Conservation (phyloP, 2,329 filamentous ascomycete genomes). For the Fusarium metavorans region DNA sequence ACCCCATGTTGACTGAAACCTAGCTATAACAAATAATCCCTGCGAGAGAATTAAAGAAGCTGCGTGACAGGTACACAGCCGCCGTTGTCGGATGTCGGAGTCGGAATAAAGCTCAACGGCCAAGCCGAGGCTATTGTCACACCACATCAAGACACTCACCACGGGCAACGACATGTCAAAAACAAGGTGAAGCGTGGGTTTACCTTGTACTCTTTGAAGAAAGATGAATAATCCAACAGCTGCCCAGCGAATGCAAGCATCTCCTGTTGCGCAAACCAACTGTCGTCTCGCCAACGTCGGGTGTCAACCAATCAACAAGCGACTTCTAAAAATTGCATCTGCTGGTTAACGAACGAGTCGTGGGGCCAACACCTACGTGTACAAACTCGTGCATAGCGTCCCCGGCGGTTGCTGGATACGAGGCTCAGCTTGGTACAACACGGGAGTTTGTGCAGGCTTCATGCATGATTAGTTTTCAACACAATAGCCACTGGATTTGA, state of each 20-base stretch:
- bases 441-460: slow-evolving; percentile 20
- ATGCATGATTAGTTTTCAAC: neutral
- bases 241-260: neutral
- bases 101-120: neutral
- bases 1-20: neutral
- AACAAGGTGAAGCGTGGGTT: neutral
- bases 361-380: slow-evolving; percentile 30
- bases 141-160: neutral
- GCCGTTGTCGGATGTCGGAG: neutral
- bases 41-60: neutral
- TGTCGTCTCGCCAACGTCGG: slow-evolving; percentile 17
- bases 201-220: neutral
- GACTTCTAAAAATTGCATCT: neutral
- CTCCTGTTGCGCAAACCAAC: neutral
- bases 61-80: neutral
- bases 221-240: neutral
- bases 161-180: neutral
- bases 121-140: neutral
- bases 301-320: neutral
- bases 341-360: slow-evolving; percentile 6
- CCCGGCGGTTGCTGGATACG: slow-evolving; percentile 23
- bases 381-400: slow-evolving; percentile 3
- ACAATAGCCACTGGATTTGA: neutral
- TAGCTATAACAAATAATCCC: neutral
- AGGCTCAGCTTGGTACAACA: slow-evolving; percentile 34